These are phyloP conservation scores for Ensete ventricosum DNA, from an alignment of 176 grass and related monocot species.

Conservation along the genomic window DNA sequence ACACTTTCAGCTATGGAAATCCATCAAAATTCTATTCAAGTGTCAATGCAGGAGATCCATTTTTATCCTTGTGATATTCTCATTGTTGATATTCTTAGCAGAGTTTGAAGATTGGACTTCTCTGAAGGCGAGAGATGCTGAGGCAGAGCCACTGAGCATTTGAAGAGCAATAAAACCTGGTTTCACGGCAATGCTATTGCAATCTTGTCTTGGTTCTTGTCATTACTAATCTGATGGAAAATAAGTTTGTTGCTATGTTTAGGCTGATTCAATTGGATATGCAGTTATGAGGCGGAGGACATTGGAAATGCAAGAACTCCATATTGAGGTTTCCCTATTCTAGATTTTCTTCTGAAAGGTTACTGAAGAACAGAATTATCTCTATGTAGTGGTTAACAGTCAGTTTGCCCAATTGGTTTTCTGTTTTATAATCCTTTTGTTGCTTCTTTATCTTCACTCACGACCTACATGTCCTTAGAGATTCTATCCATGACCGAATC, in stretches of 20 bases:
- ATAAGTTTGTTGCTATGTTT: background rate
- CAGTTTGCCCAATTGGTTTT: background rate
- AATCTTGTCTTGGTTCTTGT: background rate
- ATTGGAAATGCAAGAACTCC: background rate
- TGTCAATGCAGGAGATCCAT: background rate
- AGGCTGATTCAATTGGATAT: background rate
- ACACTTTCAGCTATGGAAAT: too few species aligned
- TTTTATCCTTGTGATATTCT: background rate
- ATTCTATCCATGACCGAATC: background rate
- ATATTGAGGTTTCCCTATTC: background rate
- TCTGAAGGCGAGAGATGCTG: conserved; percentile 13
- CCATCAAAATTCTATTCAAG: background rate
- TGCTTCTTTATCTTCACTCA: background rate
- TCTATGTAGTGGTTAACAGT: background rate
- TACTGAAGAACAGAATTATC: background rate
- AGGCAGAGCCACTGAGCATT: conserved; percentile 3
- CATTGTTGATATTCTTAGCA: background rate
- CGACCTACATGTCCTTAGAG: background rate
- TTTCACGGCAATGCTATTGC: background rate
- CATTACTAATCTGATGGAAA: background rate
- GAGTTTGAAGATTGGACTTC: conserved; percentile 15
- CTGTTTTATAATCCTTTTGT: background rate
- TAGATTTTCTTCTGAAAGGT: background rate
- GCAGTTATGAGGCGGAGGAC: background rate
- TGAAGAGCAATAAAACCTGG: background rate